These are phyloP conservation scores for Butyriboletus loyo DNA, from an alignment of 768 basidiomycete species.

Conservation along the genomic window DNA sequence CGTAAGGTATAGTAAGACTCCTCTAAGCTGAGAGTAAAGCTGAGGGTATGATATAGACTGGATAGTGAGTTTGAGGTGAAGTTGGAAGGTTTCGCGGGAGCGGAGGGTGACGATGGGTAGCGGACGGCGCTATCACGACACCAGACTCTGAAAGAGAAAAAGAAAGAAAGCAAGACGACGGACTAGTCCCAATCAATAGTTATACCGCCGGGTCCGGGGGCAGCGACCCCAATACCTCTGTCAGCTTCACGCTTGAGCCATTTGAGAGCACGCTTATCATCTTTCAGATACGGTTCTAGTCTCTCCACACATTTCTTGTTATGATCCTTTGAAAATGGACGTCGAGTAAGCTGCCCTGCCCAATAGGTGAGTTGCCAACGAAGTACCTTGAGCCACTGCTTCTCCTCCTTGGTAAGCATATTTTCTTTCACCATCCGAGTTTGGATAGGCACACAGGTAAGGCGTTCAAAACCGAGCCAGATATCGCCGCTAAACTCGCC, in stretches of 20 bases:
- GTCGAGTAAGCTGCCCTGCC: conserved; percentile 1
- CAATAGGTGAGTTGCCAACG: conserved; percentile 15
- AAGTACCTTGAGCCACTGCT: conserved; percentile 74
- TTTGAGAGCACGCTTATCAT: conserved; percentile 76
- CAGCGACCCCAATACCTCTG: conserved; percentile 69
- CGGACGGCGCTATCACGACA: not conserved
- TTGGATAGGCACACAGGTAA: conserved; percentile 94
- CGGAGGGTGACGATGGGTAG: conserved; percentile 3
- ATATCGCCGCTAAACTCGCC: conserved; percentile 66
- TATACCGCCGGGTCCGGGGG: conserved; percentile 62
- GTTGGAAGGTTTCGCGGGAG: conserved; percentile 23
- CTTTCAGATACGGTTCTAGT: conserved; percentile 62
- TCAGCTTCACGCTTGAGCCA: conserved; percentile 79
- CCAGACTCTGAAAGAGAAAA: conserved; percentile 3
- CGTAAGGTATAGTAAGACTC: conserved; percentile 25
- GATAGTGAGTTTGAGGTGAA: not conserved
- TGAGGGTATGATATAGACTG: conserved; percentile 7
- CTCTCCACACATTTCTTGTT: conserved; percentile 69
- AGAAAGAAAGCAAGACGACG: not conserved
- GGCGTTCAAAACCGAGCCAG: conserved; percentile 89
- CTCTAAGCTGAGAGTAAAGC: conserved; percentile 4
- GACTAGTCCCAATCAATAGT: conserved; percentile 74
- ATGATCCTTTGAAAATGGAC: conserved; percentile 56
- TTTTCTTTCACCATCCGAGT: conserved; percentile 81
- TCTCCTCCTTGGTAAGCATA: conserved; percentile 85